Evolutionary conservation across 768 basidiomycete species (phyloP).

Genomic region (Macrolepiota albuminosa): DNA sequence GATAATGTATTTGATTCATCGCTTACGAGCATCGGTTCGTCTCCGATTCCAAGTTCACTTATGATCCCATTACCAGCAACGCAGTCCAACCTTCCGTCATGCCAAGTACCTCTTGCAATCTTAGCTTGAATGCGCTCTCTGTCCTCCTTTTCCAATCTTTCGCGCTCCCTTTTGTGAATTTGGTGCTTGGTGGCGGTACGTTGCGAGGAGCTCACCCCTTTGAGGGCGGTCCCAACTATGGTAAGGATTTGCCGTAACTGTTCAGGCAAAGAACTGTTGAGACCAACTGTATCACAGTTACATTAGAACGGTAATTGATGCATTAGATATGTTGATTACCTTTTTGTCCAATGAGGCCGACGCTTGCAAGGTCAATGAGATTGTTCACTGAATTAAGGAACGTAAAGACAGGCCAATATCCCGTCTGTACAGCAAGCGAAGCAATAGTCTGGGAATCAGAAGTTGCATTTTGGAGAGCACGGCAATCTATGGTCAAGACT

Average conservation of each 20-base stretch:
- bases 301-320: background rate
- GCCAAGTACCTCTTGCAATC: slow-evolving; percentile 67
- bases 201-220: slow-evolving; percentile 52
- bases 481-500: slow-evolving; percentile 79
- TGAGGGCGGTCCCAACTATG: slow-evolving; percentile 69
- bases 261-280: slow-evolving; percentile 72
- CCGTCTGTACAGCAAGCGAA: slow-evolving; percentile 74
- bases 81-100: slow-evolving; percentile 83
- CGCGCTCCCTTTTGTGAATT: slow-evolving; percentile 30
- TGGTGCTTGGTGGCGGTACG: slow-evolving; percentile 36
- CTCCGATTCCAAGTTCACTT: slow-evolving; percentile 79
- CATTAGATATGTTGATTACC: slow-evolving; percentile 31
- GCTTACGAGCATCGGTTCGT: slow-evolving; percentile 46
- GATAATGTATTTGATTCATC: background rate
- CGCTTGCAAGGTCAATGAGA: slow-evolving; percentile 86
- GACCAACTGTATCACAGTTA: slow-evolving; percentile 52
- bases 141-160: slow-evolving; percentile 33
- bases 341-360: slow-evolving; percentile 96
- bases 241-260: slow-evolving; percentile 84
- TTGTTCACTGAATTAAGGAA: slow-evolving; percentile 77
- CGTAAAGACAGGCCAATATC: slow-evolving; percentile 87
- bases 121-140: slow-evolving; percentile 35
- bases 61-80: slow-evolving; percentile 85
- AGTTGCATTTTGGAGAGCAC: slow-evolving; percentile 59
- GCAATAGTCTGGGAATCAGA: slow-evolving; percentile 68